Evolutionary conservation across 345 rosid species (phyloP).

Genomic region (Bruguiera gymnorhiza): DNA sequence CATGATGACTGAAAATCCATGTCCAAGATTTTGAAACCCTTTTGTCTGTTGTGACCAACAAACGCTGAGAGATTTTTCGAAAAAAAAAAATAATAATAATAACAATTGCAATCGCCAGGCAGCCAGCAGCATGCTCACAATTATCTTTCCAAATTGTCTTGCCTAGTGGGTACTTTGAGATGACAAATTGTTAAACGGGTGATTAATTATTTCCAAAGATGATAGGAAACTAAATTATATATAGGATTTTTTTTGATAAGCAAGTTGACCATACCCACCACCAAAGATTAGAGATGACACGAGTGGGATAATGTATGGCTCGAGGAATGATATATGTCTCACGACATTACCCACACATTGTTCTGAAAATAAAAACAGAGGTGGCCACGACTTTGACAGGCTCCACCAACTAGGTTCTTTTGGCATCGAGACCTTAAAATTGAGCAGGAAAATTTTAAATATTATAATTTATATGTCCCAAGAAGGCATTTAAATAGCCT

Average conservation of each 20-base stretch:
- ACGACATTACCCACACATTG: neutral
- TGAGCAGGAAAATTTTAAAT: conserved; percentile 16
- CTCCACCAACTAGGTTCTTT: conserved; percentile 17
- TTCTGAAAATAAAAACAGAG: conserved; percentile 7
- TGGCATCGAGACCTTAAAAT: conserved; percentile 52
- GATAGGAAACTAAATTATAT: conserved; percentile 22
- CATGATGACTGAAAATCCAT: neutral
- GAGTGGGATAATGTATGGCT: conserved; percentile 49
- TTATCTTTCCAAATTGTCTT: conserved; percentile 31
- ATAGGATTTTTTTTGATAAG: neutral
- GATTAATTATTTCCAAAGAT: conserved; percentile 24
- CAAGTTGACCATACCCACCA: conserved; percentile 36
- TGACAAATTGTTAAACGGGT: conserved; percentile 20
- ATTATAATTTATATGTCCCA: neutral
- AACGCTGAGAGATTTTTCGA: neutral
- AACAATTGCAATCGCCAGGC: conserved; percentile 17
- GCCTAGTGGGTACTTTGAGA: conserved; percentile 23
- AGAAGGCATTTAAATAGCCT: conserved; percentile 6
- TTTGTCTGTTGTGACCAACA: conserved; percentile 9
- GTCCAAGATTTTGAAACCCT: conserved; percentile 9
- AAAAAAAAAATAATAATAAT: neutral
- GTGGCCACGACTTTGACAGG: conserved; percentile 11
- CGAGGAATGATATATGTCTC: conserved; percentile 47
- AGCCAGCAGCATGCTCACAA: conserved; percentile 39
- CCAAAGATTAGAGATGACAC: conserved; percentile 14